Percentiles rank a stretch among this genome's conserved stretches.
These are phyloP conservation scores for Selaginella moellendorffii DNA, from an alignment of 75 land plant genomes.

Conservation along the genomic window DNA sequence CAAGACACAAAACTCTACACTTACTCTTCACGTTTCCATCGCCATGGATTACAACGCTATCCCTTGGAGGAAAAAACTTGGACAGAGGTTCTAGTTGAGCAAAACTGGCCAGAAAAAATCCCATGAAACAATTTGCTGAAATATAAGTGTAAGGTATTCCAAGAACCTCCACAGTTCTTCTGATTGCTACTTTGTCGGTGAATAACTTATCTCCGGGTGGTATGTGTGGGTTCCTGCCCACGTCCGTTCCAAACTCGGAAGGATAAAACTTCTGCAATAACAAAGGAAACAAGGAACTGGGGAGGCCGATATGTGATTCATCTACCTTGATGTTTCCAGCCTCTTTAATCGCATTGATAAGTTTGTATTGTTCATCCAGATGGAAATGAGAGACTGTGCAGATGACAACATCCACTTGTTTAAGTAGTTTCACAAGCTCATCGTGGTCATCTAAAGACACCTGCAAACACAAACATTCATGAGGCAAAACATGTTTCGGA, in stretches of 20 bases:
- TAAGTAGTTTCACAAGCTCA: slow-evolving; percentile 31
- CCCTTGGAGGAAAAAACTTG: slow-evolving; percentile 32
- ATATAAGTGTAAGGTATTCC: slow-evolving; percentile 48
- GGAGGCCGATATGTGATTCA: too few species aligned
- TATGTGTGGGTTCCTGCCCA: slow-evolving; percentile 54
- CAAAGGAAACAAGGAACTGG: too few species aligned
- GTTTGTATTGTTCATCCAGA: slow-evolving; percentile 23
- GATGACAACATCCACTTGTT: slow-evolving; percentile 29
- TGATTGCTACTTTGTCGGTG: slow-evolving; percentile 27
- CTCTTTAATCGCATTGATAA: slow-evolving; percentile 32
- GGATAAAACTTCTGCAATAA: slow-evolving; percentile 53
- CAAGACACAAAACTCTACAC: background rate
- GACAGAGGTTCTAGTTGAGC: slow-evolving; percentile 34
- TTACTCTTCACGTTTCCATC: slow-evolving; percentile 45
- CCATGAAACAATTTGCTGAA: slow-evolving; percentile 39
- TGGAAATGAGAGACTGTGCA: slow-evolving; percentile 25
- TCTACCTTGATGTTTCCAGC: slow-evolving; percentile 37
- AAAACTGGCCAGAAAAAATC: slow-evolving; percentile 31
- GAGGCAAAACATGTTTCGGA: too few species aligned
- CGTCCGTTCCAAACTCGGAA: too few species aligned
- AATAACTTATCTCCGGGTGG: slow-evolving; percentile 24
- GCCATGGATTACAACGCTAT: slow-evolving; percentile 38
- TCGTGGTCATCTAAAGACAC: slow-evolving; percentile 35
- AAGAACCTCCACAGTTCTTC: slow-evolving; percentile 30
- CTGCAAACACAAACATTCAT: too few species aligned